Percentiles rank a stretch among this genome's conserved stretches.
These are phyloP conservation scores for Stenogyne calaminthoides DNA, from an alignment of 305 asterid genomes.

Conservation along the genomic window DNA sequence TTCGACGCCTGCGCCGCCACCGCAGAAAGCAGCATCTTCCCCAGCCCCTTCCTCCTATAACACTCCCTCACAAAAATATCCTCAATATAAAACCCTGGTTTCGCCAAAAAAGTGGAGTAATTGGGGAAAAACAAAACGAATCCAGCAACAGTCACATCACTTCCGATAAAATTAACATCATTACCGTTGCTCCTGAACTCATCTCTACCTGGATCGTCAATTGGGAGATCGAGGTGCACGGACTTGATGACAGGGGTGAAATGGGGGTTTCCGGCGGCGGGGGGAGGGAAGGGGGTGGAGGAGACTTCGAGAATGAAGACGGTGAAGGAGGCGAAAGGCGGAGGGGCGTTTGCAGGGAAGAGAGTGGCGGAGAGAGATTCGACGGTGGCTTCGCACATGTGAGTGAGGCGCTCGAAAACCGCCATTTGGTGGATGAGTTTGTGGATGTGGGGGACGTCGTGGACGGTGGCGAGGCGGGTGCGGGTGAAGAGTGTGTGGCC, in stretches of 20 bases:
- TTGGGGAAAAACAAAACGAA: constrained; percentile 87
- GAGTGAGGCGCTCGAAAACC: constrained; percentile 70
- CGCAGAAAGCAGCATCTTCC: constrained; percentile 60
- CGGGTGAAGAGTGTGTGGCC: constrained; percentile 68
- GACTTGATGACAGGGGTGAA: constrained; percentile 59
- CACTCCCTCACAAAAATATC: constrained; percentile 84
- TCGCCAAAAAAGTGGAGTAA: constrained; percentile 83
- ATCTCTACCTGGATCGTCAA: constrained; percentile 57
- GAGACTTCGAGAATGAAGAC: constrained; percentile 84
- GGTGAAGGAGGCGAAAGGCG: constrained; percentile 79
- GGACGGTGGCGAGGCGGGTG: constrained; percentile 66
- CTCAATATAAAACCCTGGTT: constrained; percentile 87
- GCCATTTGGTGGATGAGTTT: constrained; percentile 91
- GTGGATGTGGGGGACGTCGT: constrained; percentile 78
- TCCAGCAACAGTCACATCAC: constrained; percentile 59
- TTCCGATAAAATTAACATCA: constrained; percentile 17
- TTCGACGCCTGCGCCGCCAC: constrained; percentile 87
- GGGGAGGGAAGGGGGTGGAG: constrained; percentile 50
- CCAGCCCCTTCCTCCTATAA: constrained; percentile 85
- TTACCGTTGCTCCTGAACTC: constrained; percentile 40
- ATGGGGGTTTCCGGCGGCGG: constrained; percentile 32
- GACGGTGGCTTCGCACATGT: constrained; percentile 67
- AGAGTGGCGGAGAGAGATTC: constrained; percentile 75
- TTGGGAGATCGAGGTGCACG: constrained; percentile 55
- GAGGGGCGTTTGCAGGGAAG: constrained; percentile 59